A percentile compares a stretch with the other conserved stretches of the same genome.
These are phyloP conservation scores for Jackrogersella multiformis DNA, from an alignment of 495 filamentous ascomycete genomes.

Conservation along the genomic window DNA sequence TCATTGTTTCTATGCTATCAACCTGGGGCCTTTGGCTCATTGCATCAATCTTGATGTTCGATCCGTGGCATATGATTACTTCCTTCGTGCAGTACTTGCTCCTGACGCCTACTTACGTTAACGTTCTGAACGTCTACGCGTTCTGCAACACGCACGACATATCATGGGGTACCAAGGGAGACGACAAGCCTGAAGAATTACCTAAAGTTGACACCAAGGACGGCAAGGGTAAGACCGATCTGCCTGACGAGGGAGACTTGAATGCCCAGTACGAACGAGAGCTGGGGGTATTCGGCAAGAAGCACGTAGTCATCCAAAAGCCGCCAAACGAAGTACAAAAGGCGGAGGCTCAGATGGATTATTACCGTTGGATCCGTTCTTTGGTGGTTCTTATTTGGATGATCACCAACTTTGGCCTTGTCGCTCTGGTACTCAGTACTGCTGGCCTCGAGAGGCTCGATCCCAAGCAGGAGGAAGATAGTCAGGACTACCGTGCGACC, in stretches of 20 bases:
- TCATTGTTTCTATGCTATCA: conserved; percentile 89
- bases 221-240: conserved; percentile 92
- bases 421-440: conserved; percentile 84
- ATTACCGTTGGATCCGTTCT: conserved; percentile 95
- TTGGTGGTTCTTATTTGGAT: conserved; percentile 95
- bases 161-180: conserved; percentile 96
- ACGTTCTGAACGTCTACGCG: conserved; percentile 96
- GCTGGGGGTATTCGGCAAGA: conserved; percentile 72
- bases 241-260: conserved; percentile 82
- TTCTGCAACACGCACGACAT: conserved; percentile 99
- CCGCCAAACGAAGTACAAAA: conserved; percentile 64
- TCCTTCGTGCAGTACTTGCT: conserved; percentile 96
- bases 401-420: conserved; percentile 91
- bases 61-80: conserved; percentile 99
- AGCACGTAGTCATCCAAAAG: conserved; percentile 73
- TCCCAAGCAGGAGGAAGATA: conserved; percentile 54
- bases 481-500: conserved; percentile 60
- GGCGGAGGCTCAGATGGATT: conserved; percentile 91
- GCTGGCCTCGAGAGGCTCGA: conserved; percentile 79
- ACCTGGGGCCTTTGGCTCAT: conserved; percentile 96
- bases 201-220: conserved; percentile 84
- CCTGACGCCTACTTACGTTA: conserved; percentile 93
- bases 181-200: conserved; percentile 87
- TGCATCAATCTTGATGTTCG: conserved; percentile 92
- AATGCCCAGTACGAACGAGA: conserved; percentile 96